These are phyloP conservation scores for Dacryopinax spathularia DNA, from an alignment of 768 basidiomycete species.

Conservation along the genomic window DNA sequence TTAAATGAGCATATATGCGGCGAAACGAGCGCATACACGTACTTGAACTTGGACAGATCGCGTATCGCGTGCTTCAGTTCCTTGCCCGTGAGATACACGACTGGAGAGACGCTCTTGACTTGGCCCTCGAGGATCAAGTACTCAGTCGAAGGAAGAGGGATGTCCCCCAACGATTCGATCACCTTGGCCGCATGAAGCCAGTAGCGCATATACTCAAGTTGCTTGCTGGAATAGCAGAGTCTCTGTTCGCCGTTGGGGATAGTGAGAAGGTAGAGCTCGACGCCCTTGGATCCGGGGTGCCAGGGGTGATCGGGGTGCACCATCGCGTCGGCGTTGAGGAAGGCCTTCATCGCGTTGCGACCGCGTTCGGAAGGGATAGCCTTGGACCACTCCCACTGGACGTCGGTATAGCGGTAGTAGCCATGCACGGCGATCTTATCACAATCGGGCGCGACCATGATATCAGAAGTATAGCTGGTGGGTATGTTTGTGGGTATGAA, in stretches of 20 bases:
- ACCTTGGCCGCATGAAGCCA: conserved; percentile 53
- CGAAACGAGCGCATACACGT: neutral
- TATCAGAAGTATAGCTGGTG: neutral
- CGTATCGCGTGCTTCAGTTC: conserved; percentile 47
- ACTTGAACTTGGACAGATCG: conserved; percentile 10
- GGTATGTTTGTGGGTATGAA: neutral
- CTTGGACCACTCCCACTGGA: conserved; percentile 63
- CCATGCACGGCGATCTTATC: conserved; percentile 5
- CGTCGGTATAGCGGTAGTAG: conserved; percentile 54
- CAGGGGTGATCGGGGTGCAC: conserved; percentile 59
- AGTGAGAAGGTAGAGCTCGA: conserved; percentile 55
- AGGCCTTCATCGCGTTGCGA: conserved; percentile 48
- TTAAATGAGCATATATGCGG: neutral
- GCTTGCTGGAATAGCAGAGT: conserved; percentile 68
- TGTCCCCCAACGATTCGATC: conserved; percentile 44
- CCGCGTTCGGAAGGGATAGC: conserved; percentile 46
- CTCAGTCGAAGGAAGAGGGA: conserved; percentile 66
- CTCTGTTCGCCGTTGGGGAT: conserved; percentile 58
- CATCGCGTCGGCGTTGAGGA: conserved; percentile 54
- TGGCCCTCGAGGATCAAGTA: conserved; percentile 51
- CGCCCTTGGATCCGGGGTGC: conserved; percentile 45
- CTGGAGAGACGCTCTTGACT: conserved; percentile 44
- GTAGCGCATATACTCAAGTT: conserved; percentile 73
- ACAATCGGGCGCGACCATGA: neutral
- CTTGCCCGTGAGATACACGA: conserved; percentile 39